phyloP scores from a whole-genome alignment of 73 alveolate genomes.

The Tetrahymena malaccensis region DNA sequence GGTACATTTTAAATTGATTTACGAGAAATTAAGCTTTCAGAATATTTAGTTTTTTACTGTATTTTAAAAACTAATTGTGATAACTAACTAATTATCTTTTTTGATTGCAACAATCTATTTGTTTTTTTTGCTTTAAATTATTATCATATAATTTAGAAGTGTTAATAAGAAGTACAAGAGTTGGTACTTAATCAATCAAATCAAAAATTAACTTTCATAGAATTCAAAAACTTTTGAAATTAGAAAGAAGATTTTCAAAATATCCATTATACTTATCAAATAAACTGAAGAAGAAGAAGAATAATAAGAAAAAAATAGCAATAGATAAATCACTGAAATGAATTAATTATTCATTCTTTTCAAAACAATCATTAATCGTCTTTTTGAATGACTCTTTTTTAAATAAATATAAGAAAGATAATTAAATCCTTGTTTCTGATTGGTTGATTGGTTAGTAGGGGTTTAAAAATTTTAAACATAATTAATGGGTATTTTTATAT shows the following conservation, averaged over 20 bases:
- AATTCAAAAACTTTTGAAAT: neutral
- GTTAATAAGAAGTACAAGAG: neutral
- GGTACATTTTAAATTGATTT: neutral
- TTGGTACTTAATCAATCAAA: neutral
- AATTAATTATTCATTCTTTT: neutral
- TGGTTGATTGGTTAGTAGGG: neutral
- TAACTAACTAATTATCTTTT: neutral
- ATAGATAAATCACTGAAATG: too few relatives aligned
- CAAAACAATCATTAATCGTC: neutral
- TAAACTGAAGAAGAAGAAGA: too few relatives aligned
- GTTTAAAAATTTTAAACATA: neutral
- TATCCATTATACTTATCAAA: neutral
- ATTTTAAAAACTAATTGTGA: neutral
- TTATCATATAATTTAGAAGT: neutral
- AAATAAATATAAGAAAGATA: neutral
- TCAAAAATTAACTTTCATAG: neutral
- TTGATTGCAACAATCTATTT: neutral
- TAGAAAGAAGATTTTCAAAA: neutral
- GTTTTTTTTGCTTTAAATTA: neutral
- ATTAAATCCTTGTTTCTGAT: neutral
- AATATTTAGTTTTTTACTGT: neutral
- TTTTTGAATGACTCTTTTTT: neutral
- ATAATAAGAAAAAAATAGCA: neutral
- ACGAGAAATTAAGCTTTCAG: too few relatives aligned
- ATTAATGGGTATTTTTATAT: neutral